phyloP scores from a whole-genome alignment of 345 rosid genomes.

The Microthlaspi erraticum region DNA sequence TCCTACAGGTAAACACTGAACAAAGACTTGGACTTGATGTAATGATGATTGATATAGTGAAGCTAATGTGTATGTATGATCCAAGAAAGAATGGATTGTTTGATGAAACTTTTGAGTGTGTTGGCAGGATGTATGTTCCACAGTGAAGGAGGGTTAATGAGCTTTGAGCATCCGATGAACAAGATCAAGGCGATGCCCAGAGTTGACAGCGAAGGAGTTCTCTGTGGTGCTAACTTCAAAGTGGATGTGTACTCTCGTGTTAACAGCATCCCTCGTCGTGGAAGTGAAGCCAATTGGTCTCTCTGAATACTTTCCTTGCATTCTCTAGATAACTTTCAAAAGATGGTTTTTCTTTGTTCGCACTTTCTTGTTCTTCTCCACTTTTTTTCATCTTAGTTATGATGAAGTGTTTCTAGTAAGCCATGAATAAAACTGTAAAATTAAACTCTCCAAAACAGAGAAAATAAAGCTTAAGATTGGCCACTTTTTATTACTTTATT shows the following conservation, averaged over 20 bases:
- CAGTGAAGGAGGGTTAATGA: constrained; percentile 87
- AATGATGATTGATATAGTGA: not conserved
- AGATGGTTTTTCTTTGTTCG: not conserved
- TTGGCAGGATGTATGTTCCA: constrained; percentile 85
- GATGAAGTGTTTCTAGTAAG: constrained; percentile 1
- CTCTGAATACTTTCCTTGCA: constrained; percentile 38
- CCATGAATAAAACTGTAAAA: constrained; percentile 33
- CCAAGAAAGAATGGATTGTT: not conserved
- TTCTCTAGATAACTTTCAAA: not conserved
- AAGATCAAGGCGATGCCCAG: constrained; percentile 92
- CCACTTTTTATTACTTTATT: constrained; percentile 36
- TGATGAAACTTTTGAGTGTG: not conserved
- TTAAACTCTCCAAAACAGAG: not conserved
- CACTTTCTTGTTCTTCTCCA: not conserved
- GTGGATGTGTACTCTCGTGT: constrained; percentile 74
- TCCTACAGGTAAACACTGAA: constrained; percentile 57
- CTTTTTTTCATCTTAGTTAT: not conserved
- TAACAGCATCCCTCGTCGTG: constrained; percentile 81
- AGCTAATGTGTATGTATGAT: not conserved
- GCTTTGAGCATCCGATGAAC: constrained; percentile 91
- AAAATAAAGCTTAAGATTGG: not conserved
- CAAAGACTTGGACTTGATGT: not conserved
- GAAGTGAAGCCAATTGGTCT: constrained; percentile 91
- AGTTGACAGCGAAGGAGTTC: constrained; percentile 83
- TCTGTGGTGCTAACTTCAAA: constrained; percentile 91